Conservation (phyloP, 768 basidiomycete species). For the Tylopilus sp. region DNA sequence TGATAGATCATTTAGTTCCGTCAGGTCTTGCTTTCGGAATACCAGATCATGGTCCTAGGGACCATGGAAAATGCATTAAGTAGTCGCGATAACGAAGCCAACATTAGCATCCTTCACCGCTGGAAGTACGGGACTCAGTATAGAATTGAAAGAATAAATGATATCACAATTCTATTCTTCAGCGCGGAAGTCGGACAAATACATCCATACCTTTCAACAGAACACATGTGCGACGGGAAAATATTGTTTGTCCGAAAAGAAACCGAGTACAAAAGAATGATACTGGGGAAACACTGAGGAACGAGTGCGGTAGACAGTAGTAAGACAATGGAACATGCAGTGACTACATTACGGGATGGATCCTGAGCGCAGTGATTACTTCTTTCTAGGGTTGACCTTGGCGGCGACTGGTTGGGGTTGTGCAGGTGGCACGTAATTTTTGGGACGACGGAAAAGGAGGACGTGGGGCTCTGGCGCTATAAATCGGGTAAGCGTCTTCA, state of each 20-base stretch:
- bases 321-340: constrained; percentile 21
- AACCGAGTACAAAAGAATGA: constrained; percentile 8
- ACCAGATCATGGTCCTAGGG: too few relatives aligned
- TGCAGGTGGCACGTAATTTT: constrained; percentile 57
- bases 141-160: background rate
- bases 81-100: too few relatives aligned
- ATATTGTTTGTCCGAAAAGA: constrained; percentile 5
- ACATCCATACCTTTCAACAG: constrained; percentile 8
- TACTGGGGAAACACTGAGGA: constrained; percentile 11
- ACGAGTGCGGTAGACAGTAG: constrained; percentile 21
- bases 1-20: too few relatives aligned
- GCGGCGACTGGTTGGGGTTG: constrained; percentile 40
- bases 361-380: constrained; percentile 26
- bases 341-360: constrained; percentile 11
- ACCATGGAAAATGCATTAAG: too few relatives aligned
- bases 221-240: constrained; percentile 4
- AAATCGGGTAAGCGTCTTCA: constrained; percentile 11
- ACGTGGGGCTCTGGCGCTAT: constrained; percentile 91
- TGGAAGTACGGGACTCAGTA: background rate
- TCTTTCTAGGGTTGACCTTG: constrained; percentile 43
- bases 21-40: too few relatives aligned
- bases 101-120: too few relatives aligned
- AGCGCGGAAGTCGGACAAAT: constrained; percentile 3
- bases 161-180: constrained; percentile 10
- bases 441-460: constrained; percentile 83